phyloP scores from a whole-genome alignment of 2,329 filamentous ascomycete genomes.

The Fusarium veterinarium region DNA sequence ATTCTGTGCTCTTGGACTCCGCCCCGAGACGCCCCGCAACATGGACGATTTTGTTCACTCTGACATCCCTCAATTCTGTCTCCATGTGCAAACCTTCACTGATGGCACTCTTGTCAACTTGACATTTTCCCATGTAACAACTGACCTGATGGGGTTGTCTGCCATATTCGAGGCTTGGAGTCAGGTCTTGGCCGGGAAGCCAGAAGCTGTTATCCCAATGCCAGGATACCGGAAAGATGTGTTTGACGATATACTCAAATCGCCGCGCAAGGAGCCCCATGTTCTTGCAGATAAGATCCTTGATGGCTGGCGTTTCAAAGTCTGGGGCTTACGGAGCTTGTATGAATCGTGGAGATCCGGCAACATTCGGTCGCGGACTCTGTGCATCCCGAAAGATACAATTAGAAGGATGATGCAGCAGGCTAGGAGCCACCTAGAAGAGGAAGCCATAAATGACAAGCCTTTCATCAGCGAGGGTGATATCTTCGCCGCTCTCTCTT shows the following conservation, averaged over 20 bases:
- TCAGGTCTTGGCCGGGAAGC: conserved; percentile 1
- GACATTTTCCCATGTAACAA: conserved; percentile 14
- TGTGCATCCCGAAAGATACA: conserved; percentile 2
- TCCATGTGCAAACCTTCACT: conserved; percentile 20
- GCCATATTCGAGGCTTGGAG: conserved; percentile 23
- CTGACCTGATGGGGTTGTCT: conserved; percentile 17
- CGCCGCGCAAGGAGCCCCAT: not conserved
- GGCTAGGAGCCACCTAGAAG: not conserved
- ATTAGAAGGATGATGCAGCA: not conserved
- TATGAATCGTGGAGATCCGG: conserved; percentile 15
- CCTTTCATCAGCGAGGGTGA: conserved; percentile 14
- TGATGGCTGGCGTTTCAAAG: conserved; percentile 11
- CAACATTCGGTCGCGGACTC: conserved; percentile 5
- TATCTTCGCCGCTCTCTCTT: conserved; percentile 13
- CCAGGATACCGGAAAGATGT: conserved; percentile 12
- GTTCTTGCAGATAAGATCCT: conserved; percentile 11
- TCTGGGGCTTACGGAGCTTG: conserved; percentile 9
- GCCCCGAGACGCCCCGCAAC: conserved; percentile 1
- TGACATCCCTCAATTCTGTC: conserved; percentile 17
- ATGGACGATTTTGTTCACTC: conserved; percentile 16
- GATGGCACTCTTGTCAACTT: conserved; percentile 23
- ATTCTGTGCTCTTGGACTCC: conserved; percentile 13
- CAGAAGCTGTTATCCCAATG: not conserved
- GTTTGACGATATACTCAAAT: not conserved
- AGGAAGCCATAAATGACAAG: fast-evolving